Base-by-base conservation (phyloP, 768 basidiomycete species). In the Suillus tomentosus region DNA sequence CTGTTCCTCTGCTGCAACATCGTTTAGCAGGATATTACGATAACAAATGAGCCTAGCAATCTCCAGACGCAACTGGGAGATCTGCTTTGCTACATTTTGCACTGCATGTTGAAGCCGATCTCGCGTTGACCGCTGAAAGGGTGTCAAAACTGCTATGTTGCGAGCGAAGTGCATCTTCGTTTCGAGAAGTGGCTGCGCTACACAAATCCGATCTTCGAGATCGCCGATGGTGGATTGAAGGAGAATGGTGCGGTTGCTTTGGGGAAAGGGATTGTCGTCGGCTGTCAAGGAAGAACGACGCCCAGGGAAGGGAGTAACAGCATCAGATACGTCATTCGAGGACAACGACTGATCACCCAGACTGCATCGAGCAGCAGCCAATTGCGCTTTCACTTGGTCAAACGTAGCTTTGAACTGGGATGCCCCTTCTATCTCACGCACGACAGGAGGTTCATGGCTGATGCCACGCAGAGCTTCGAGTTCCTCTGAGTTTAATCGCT, bases 41-140 rank as follows among this genome's bases (percentile, higher is more conserved):
- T 94, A 88, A 71, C 92, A 91, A n/a, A 79, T 75, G 39, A 91
- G 78, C 71, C 86, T 90, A 67, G 86, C 85, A 56, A 92, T 78
- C n/a, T 92, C 87, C 60, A 96, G 78, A 55, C 94, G 86, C 56
- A 87, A 77, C 66, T 82, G 80, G 69, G 84, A 85, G 57, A 99
- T 78, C 47, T 85, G 83, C 71, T 84, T 88, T 9, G 90, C 85
- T 14, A 90, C 79, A 19, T 76, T 78, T 68, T 87, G 86, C 19
- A 95, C 79, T 3, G 87, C 81, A 27, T 77, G 69, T 27, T 84
- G 77, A 34, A 99, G 82, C 53, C 88, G 85, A 66, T 94, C 91
- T 55, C 95, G 86, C 4, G 95, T 95, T 10, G 88, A 80, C 56
- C 86, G 86, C 71, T 90, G 92, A 75, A 99, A 96, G 3, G 97